Base-by-base conservation (phyloP, 805 yeast genomes). In the Wickerhamiella australiensis region DNA sequence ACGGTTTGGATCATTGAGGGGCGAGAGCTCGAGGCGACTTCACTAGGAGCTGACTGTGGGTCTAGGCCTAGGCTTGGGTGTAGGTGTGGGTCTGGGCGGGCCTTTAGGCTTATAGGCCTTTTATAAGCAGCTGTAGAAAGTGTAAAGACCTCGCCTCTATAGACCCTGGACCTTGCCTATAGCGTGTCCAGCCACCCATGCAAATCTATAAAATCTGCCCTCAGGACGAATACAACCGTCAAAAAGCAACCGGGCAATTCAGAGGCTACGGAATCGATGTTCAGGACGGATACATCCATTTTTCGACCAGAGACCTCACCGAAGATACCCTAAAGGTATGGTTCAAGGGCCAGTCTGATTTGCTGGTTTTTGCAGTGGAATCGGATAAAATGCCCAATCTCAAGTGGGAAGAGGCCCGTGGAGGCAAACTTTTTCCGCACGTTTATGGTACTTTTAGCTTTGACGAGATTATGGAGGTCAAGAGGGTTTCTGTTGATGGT, bases 371-470 rank as follows among this genome's bases (percentile, higher is more conserved):
- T 37, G 22, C 21, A 17, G 43, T 46, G 3, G 43, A 46, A 12
- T 18, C 36, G 3, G 43, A 37, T 26, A 37, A 36, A 5, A 37
- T 46, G 49, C 43, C 42, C 29, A 27, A 37, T 36, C 29, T 46
- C 22, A 46, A 46, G 31, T 46, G 49, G 49, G 49, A 46, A 18
- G 35, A 25, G 20, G 49, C 49, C 17, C 49, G 49, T 21, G 33
- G 40, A 18, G 49, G 49, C 23, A n/a, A 25, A 21, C 33, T 22
- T 5, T 46, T 46, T 37, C 49, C 49, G 5, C 49, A 46, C n/a
- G 49, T 46, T 5, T 46, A 46, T 13, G 49, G 49, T 7, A 8
- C 3, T 3, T 36, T 46, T 40, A 17, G 26, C 13, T 46, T 18
- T 12, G 23, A 21, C 20, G 37, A 36, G 43, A 23, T 46, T 3